Evolutionary conservation across 176 grass and related monocot species (phyloP).

Genomic region (Aegilops longissima): DNA sequence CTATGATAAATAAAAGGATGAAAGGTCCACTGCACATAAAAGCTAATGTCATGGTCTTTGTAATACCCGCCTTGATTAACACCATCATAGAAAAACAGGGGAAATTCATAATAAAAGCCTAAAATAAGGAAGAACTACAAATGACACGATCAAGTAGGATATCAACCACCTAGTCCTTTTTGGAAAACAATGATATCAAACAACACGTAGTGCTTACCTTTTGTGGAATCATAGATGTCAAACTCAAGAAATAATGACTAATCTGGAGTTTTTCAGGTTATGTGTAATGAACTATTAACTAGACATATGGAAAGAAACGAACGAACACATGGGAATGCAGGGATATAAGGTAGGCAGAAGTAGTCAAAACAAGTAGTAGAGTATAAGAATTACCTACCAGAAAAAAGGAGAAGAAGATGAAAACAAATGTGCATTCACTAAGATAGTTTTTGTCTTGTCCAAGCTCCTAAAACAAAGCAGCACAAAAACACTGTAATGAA

Average conservation of each 20-base stretch:
- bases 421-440: slow-evolving; percentile 82
- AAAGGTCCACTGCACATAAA: slow-evolving; percentile 89
- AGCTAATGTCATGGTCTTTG: slow-evolving; percentile 18
- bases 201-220: background rate
- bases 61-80: slow-evolving; percentile 3
- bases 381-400: slow-evolving; percentile 49
- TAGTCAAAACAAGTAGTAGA: background rate
- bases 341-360: background rate
- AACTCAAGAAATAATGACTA: slow-evolving; percentile 1
- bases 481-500: background rate
- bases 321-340: background rate
- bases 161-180: background rate
- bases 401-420: slow-evolving; percentile 79
- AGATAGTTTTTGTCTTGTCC: slow-evolving; percentile 79
- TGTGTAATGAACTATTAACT: slow-evolving; percentile 7
- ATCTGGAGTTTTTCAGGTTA: background rate
- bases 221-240: background rate
- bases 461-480: slow-evolving; percentile 61
- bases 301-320: background rate
- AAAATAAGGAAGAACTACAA: background rate
- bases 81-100: background rate
- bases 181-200: background rate
- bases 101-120: background rate
- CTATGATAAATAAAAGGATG: slow-evolving; percentile 91
- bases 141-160: background rate